These are phyloP conservation scores for Flaveria linearis DNA, from an alignment of 129 eudicot species.

Conservation along the genomic window DNA sequence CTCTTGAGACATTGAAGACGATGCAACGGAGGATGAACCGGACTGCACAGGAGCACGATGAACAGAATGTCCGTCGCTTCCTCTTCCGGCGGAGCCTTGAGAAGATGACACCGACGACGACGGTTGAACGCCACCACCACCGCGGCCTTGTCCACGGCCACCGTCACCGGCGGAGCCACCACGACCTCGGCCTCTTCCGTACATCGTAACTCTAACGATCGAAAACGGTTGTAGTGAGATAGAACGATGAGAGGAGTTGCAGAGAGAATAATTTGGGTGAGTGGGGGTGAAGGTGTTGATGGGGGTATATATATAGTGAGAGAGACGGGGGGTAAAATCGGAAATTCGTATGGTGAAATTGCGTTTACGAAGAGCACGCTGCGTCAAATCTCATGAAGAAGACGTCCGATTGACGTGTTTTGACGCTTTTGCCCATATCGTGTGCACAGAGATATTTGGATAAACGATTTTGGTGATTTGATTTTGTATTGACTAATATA, in stretches of 20 bases:
- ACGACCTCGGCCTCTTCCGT: not conserved
- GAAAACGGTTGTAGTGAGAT: slow-evolving; percentile 8
- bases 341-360: not conserved
- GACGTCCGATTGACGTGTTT: slow-evolving; percentile 10
- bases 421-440: slow-evolving; percentile 2
- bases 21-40: not conserved
- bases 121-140: not conserved
- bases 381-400: not conserved
- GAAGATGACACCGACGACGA: not conserved
- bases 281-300: not conserved
- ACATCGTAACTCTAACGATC: not conserved
- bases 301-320: not conserved
- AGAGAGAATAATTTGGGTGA: not conserved
- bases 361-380: not conserved
- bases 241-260: not conserved
- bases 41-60: not conserved
- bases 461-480: not conserved
- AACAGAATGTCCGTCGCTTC: not conserved
- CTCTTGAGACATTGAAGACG: not conserved
- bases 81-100: not conserved
- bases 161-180: not conserved
- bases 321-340: not conserved
- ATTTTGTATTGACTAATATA: not conserved
- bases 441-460: not conserved
- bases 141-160: not conserved